phyloP scores from a whole-genome alignment of 257 asterid species.

The Solanum chiquidenum region DNA sequence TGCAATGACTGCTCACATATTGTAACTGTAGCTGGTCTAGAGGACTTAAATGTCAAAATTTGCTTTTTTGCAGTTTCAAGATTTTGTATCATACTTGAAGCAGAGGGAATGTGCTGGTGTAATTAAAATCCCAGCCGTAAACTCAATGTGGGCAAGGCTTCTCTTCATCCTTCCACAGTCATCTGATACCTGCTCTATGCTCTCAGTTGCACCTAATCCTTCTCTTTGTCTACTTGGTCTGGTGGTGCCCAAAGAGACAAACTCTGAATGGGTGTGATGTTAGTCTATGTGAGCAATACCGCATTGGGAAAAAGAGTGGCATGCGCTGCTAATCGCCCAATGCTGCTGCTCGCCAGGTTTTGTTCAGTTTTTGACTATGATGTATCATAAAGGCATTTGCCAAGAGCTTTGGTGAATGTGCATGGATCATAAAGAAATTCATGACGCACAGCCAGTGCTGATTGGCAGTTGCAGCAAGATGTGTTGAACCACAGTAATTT shows the following conservation, averaged over 20 bases:
- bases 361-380: background rate
- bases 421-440: background rate
- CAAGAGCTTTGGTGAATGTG: background rate
- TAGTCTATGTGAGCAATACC: background rate
- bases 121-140: conserved; percentile 68
- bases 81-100: conserved; percentile 68
- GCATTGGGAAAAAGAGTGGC: background rate
- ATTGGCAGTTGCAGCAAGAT: background rate
- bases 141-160: conserved; percentile 72
- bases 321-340: background rate
- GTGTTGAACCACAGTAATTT: background rate
- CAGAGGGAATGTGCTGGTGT: conserved; percentile 98
- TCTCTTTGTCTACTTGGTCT: conserved; percentile 64
- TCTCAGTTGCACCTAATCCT: conserved; percentile 72
- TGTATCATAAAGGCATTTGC: background rate
- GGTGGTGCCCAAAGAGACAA: conserved; percentile 78
- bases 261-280: conserved; percentile 39
- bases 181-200: conserved; percentile 51
- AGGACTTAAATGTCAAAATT: background rate
- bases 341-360: background rate
- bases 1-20: background rate
- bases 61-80: conserved; percentile 59
- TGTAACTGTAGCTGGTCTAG: background rate
- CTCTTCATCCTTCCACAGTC: conserved; percentile 83
- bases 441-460: background rate